A percentile compares a stretch with the other conserved stretches of the same genome.
phyloP scores from a whole-genome alignment of 116 monocot species.

The Iris pallida region DNA sequence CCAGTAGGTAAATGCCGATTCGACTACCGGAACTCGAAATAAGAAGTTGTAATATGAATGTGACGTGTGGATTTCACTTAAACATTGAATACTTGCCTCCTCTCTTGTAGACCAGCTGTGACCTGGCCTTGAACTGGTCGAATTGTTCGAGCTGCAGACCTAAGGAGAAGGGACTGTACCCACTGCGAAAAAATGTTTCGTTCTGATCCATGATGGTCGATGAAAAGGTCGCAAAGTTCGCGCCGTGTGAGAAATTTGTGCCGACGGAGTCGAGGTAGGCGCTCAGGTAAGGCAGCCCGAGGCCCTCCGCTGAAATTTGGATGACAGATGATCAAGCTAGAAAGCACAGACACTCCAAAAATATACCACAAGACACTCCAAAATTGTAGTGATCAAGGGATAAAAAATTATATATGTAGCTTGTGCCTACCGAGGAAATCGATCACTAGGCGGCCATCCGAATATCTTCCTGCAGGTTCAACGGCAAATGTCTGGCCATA shows the following conservation, averaged over 20 bases:
- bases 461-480: conserved; percentile 11
- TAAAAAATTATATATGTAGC: too few relatives aligned
- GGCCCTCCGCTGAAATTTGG: conserved; percentile 31
- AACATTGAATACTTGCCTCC: conserved; percentile 43
- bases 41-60: too few relatives aligned
- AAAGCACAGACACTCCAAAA: too few relatives aligned
- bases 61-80: too few relatives aligned
- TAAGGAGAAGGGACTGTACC: conserved; percentile 88
- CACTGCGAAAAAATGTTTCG: conserved; percentile 57
- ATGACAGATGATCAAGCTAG: not conserved
- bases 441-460: conserved; percentile 16
- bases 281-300: conserved; percentile 58
- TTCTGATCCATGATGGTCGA: conserved; percentile 75
- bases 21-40: too few relatives aligned
- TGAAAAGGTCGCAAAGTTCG: conserved; percentile 91
- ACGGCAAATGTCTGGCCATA: conserved; percentile 17
- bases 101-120: conserved; percentile 20
- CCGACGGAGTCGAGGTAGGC: conserved; percentile 86
- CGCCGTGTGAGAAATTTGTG: conserved; percentile 83
- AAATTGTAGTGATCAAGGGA: too few relatives aligned
- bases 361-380: too few relatives aligned
- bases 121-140: conserved; percentile 65
- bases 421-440: conserved; percentile 15
- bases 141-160: conserved; percentile 84
- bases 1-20: too few relatives aligned